Evolutionary conservation across 1,139 yeast species (phyloP).

Genomic region (Yamadazyma sp.): DNA sequence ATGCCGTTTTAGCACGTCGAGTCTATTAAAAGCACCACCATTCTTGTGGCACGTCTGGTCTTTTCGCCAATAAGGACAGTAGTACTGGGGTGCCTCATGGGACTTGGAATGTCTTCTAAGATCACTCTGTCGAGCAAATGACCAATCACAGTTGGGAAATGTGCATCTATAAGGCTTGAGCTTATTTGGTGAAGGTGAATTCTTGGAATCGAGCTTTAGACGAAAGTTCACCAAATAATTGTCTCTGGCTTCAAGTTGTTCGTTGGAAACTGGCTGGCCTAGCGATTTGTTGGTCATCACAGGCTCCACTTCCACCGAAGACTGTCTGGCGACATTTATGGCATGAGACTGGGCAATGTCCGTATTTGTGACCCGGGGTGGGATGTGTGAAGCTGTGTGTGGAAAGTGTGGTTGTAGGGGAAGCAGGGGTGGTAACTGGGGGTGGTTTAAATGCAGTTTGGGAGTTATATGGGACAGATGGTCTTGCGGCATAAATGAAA

Average conservation of each 20-base stretch:
- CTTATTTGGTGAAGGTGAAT: slow-evolving; percentile 5
- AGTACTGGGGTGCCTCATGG: slow-evolving; percentile 62
- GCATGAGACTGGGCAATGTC: too few relatives aligned
- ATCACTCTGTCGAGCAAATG: slow-evolving; percentile 67
- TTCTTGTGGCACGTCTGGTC: slow-evolving; percentile 72
- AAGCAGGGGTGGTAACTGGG: not conserved
- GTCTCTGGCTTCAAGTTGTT: slow-evolving; percentile 1
- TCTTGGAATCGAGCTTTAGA: slow-evolving; percentile 5
- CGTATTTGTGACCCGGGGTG: too few relatives aligned
- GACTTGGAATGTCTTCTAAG: slow-evolving; percentile 64
- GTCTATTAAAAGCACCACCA: slow-evolving; percentile 68
- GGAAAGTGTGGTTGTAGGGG: slow-evolving; percentile 1
- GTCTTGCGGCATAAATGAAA: not conserved
- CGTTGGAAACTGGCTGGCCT: slow-evolving; percentile 2
- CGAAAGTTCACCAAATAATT: slow-evolving; percentile 6
- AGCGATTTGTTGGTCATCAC: slow-evolving; percentile 2
- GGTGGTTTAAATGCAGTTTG: not conserved
- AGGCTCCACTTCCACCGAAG: not conserved
- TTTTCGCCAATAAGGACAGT: slow-evolving; percentile 68
- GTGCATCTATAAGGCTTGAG: slow-evolving; percentile 45
- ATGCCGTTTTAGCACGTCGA: slow-evolving; percentile 72
- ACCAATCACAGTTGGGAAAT: slow-evolving; percentile 59
- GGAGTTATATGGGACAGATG: not conserved
- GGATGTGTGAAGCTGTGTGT: not conserved
- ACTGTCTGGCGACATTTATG: too few relatives aligned